A percentile compares a stretch with the other conserved stretches of the same genome.
Evolutionary conservation across 768 basidiomycete genomes (phyloP).

Genomic region (Leccinum aurantiacum): DNA sequence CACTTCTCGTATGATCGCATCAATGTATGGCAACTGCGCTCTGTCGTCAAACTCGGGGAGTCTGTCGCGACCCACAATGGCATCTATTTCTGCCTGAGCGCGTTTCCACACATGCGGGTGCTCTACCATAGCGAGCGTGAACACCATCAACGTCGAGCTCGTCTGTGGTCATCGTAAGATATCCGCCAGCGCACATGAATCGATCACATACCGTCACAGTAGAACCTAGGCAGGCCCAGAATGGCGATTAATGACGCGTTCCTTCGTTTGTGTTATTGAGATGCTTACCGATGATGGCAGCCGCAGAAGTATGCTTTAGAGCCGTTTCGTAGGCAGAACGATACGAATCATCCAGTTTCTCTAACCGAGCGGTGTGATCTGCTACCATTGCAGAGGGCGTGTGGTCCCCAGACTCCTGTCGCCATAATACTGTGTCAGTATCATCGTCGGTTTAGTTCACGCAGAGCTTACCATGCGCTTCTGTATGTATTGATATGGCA

Average conservation of each 20-base stretch:
- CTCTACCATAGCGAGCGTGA: background rate
- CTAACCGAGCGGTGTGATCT: slow-evolving; percentile 9
- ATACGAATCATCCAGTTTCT: slow-evolving; percentile 3
- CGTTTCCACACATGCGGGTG: background rate
- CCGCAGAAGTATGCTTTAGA: slow-evolving; percentile 5
- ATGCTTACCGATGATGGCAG: slow-evolving; percentile 9
- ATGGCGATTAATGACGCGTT: no score
- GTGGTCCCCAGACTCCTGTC: no score
- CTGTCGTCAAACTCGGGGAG: slow-evolving; percentile 7
- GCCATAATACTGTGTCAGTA: no score
- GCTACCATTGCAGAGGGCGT: slow-evolving; percentile 2
- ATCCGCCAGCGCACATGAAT: background rate
- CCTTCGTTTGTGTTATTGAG: no score
- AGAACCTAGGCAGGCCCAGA: no score
- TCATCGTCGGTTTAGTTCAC: no score
- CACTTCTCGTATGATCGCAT: background rate
- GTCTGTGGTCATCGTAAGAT: background rate
- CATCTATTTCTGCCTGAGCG: slow-evolving; percentile 1
- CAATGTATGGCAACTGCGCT: background rate
- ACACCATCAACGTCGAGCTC: background rate
- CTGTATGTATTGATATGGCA: slow-evolving; percentile 1
- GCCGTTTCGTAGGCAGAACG: background rate
- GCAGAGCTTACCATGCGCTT: no score
- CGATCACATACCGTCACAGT: no score
- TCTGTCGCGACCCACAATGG: background rate